Conservation (phyloP, 2,329 filamentous ascomycete species). For the Pyricularia pennisetigena region DNA sequence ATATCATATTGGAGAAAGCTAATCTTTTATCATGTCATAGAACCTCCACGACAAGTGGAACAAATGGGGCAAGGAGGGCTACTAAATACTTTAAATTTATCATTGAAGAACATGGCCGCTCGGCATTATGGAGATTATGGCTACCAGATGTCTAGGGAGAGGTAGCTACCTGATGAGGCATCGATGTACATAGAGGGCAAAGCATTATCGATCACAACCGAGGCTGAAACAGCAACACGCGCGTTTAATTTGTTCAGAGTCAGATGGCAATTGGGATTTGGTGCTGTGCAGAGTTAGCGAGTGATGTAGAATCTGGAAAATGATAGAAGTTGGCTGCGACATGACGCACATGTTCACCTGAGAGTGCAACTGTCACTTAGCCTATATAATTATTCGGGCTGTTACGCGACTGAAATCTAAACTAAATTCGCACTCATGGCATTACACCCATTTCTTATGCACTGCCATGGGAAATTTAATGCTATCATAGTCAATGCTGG, state of each 20-base stretch:
- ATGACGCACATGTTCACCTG: not conserved
- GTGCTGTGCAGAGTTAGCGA: not conserved
- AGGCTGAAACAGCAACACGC: not conserved
- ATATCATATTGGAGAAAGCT: not conserved
- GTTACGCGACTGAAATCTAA: not conserved
- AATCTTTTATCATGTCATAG: conserved; percentile 29
- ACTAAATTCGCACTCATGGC: not conserved
- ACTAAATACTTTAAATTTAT: conserved; percentile 31
- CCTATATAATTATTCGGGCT: not conserved
- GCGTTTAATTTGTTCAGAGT: not conserved
- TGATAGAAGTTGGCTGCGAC: not conserved
- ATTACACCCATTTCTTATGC: not conserved
- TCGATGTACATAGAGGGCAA: not conserved
- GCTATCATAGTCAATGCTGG: not conserved
- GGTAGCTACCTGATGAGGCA: not conserved
- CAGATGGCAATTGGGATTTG: not conserved
- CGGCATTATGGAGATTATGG: not conserved
- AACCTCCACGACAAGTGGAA: conserved; percentile 94
- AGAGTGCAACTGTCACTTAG: not conserved
- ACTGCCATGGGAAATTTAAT: too few species aligned
- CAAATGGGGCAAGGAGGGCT: conserved; percentile 99
- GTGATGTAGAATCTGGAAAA: not conserved
- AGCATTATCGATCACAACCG: not conserved
- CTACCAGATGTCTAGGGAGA: not conserved
- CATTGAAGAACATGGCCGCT: not conserved